Evolutionary conservation across 2,329 filamentous ascomycete genomes (phyloP).

Genomic region (Chrysoporthe cubensis): DNA sequence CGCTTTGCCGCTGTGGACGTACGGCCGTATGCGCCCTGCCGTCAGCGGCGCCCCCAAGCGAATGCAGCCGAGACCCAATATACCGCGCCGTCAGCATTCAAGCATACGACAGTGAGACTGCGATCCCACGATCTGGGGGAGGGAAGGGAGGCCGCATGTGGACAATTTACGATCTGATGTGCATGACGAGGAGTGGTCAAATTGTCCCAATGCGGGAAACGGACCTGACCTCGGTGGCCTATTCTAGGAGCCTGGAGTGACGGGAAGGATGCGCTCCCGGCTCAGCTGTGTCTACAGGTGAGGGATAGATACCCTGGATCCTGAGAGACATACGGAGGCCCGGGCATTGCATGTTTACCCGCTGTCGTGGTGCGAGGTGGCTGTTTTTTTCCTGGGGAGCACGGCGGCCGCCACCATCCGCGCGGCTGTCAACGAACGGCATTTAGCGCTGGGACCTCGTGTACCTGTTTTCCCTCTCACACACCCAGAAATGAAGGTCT

Average conservation of each 20-base stretch:
- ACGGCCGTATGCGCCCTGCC: slow-evolving; percentile 2
- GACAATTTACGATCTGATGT: background rate
- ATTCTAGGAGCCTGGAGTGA: background rate
- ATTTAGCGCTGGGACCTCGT: background rate
- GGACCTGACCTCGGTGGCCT: background rate
- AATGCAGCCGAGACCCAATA: background rate
- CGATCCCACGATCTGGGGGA: background rate
- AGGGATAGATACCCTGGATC: background rate
- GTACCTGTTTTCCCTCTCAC: background rate
- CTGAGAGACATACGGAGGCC: background rate
- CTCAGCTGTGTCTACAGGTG: background rate
- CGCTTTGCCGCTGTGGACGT: background rate
- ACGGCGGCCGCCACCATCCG: background rate
- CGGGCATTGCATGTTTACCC: background rate
- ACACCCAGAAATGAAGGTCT: background rate
- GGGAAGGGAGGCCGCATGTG: background rate
- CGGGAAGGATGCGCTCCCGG: background rate
- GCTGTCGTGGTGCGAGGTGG: background rate
- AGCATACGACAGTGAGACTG: background rate
- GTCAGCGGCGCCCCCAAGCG: slow-evolving; percentile 8
- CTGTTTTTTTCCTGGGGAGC: background rate
- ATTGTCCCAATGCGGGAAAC: background rate
- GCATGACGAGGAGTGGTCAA: background rate
- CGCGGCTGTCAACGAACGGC: background rate
- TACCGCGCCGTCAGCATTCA: background rate